phyloP scores from a whole-genome alignment of 805 yeast genomes.

The Spathaspora arborariae region DNA sequence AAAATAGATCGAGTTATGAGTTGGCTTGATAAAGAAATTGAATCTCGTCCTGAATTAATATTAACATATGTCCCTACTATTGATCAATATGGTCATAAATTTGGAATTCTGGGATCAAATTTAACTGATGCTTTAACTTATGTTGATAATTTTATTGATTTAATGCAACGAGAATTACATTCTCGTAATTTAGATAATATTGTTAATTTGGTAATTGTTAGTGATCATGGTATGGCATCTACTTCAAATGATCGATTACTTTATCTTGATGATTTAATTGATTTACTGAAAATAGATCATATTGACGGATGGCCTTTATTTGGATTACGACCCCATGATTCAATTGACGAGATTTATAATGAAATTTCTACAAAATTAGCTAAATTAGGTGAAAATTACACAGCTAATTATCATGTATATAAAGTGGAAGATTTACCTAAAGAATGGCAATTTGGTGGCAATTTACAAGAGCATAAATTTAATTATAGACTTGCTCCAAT shows the following conservation, averaged over 20 bases:
- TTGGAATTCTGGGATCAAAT: constrained; percentile 63
- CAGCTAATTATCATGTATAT: constrained; percentile 43
- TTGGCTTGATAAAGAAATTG: constrained; percentile 60
- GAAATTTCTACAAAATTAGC: constrained; percentile 35
- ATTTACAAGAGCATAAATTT: constrained; percentile 30
- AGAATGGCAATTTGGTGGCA: constrained; percentile 55
- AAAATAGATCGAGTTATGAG: constrained; percentile 57
- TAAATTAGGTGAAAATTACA: constrained; percentile 13
- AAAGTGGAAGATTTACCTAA: constrained; percentile 49
- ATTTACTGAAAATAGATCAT: constrained; percentile 51
- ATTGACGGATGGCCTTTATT: constrained; percentile 84
- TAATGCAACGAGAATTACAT: constrained; percentile 44
- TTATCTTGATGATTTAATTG: constrained; percentile 68
- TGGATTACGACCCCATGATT: constrained; percentile 60
- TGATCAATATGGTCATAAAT: constrained; percentile 71
- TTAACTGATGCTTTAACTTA: constrained; percentile 50
- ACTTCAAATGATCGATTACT: constrained; percentile 67
- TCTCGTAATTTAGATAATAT: constrained; percentile 57
- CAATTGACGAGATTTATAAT: constrained; percentile 43
- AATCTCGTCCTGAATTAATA: constrained; percentile 68
- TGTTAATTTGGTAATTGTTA: constrained; percentile 72
- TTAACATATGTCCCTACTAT: constrained; percentile 78
- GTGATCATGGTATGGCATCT: constrained; percentile 95
- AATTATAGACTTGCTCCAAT: constrained; percentile 73
- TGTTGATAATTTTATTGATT: constrained; percentile 64